A percentile compares a stretch with the other conserved stretches of the same genome.
These are phyloP conservation scores for Nicotiana noctiflora DNA, from an alignment of 257 asterid species.

Conservation along the genomic window DNA sequence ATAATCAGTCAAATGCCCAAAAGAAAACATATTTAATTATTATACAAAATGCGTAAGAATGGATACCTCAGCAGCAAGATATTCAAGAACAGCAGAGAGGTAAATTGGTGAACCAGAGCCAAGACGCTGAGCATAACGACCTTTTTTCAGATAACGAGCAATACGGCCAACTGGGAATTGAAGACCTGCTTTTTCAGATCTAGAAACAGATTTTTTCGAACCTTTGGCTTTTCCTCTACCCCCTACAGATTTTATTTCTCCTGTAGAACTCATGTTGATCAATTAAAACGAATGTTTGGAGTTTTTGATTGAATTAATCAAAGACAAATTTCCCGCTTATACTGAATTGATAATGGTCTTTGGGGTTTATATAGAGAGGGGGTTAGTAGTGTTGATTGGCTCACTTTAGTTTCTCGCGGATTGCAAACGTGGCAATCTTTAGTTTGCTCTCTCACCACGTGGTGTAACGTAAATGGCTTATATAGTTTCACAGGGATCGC, in stretches of 20 bases:
- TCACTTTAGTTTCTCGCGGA: slow-evolving; percentile 2
- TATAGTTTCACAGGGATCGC: background rate
- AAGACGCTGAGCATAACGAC: slow-evolving; percentile 55
- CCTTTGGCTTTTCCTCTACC: slow-evolving; percentile 41
- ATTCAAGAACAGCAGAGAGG: slow-evolving; percentile 57
- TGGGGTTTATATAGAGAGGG: slow-evolving; percentile 1
- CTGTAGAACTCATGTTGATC: slow-evolving; percentile 20
- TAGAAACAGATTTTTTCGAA: slow-evolving; percentile 28
- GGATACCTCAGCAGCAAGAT: slow-evolving; percentile 59
- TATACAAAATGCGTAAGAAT: background rate
- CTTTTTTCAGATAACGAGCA: slow-evolving; percentile 51
- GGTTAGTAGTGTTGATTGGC: slow-evolving; percentile 4
- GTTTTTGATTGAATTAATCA: background rate
- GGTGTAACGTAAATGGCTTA: background rate
- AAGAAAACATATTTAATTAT: background rate
- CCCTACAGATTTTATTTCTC: slow-evolving; percentile 19
- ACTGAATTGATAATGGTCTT: background rate
- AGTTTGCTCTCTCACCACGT: background rate
- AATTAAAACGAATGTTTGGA: background rate
- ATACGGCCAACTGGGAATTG: slow-evolving; percentile 58
- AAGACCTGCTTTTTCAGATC: slow-evolving; percentile 56
- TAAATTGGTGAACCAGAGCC: slow-evolving; percentile 60
- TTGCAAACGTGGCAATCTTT: slow-evolving; percentile 33
- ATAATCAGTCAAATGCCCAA: background rate
- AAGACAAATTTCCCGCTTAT: background rate